These are phyloP conservation scores for Solanum hybrid DNA, from an alignment of 305 asterid species.

Conservation along the genomic window DNA sequence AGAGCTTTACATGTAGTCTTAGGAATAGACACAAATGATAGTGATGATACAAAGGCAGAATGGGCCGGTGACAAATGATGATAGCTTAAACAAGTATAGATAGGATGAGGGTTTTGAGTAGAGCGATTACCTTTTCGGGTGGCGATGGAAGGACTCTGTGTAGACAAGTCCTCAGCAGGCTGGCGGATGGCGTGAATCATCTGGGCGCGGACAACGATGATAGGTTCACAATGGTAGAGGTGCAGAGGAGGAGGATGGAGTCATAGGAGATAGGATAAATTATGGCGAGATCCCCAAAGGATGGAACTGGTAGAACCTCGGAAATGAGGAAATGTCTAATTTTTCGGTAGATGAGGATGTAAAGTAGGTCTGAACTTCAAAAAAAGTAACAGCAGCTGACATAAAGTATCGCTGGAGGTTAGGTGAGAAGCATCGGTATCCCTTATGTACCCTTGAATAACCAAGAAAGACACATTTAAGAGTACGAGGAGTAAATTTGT, in stretches of 20 bases:
- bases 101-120: background rate
- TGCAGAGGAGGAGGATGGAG: background rate
- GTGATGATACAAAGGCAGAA: background rate
- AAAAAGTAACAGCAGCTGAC: background rate
- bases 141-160: background rate
- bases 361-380: background rate
- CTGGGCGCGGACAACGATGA: background rate
- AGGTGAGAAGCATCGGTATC: background rate
- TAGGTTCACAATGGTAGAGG: background rate
- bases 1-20: background rate
- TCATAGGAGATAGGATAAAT: background rate
- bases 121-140: background rate
- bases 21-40: background rate
- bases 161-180: background rate
- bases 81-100: background rate
- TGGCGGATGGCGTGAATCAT: background rate
- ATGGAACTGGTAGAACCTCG: background rate
- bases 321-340: background rate
- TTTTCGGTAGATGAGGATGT: background rate
- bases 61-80: background rate
- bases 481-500: background rate
- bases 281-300: background rate
- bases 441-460: background rate
- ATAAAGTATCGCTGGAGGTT: background rate
- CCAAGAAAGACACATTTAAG: background rate